Conservation (phyloP, 169 alveolate genomes). For the Eimeria necatrix region DNA sequence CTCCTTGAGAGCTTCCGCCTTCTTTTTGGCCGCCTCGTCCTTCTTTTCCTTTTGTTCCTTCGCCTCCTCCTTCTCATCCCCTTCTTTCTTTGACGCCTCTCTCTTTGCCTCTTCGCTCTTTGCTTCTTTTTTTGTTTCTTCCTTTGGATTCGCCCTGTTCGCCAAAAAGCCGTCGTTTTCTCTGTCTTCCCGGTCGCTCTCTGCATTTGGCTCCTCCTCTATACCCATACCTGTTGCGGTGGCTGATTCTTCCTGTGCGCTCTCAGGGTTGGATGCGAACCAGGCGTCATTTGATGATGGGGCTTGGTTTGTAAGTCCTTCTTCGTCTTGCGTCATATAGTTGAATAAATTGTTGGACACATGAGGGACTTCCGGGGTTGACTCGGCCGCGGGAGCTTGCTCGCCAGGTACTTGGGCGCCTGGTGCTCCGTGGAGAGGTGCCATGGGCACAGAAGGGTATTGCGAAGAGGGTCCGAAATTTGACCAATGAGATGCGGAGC, state of each 20-base stretch:
- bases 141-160: background rate
- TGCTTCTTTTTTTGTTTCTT: background rate
- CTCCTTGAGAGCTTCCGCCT: background rate
- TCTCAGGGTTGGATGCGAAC: background rate
- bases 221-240: constrained; percentile 31
- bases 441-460: constrained; percentile 34
- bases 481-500: constrained; percentile 29
- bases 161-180: background rate
- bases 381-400: background rate
- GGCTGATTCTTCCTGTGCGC: background rate
- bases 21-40: constrained; percentile 3
- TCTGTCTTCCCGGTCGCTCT: background rate
- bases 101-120: background rate
- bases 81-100: background rate
- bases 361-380: background rate
- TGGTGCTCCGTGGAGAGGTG: background rate
- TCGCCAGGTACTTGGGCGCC: background rate
- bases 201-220: background rate
- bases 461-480: constrained; percentile 35
- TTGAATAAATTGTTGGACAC: background rate
- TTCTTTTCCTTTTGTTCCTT: background rate
- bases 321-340: constrained; percentile 27
- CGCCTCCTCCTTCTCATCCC: background rate
- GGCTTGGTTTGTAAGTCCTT: background rate
- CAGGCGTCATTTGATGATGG: constrained; percentile 6